These are phyloP conservation scores for Babesia bovis DNA, from an alignment of 169 alveolate species.

Conservation along the genomic window DNA sequence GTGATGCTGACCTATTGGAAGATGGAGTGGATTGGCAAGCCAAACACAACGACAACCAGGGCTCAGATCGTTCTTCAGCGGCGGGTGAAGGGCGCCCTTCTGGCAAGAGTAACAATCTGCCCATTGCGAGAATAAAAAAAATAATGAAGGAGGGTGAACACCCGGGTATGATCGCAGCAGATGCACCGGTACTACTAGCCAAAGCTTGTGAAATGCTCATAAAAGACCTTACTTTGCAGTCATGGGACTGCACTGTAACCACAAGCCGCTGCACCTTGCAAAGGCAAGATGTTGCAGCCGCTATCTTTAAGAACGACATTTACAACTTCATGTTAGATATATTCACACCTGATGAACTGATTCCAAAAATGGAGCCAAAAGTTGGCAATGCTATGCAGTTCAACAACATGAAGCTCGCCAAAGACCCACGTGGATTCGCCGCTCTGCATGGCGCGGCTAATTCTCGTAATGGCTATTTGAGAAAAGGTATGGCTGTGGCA, in stretches of 20 bases:
- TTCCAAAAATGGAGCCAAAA: slow-evolving; percentile 50
- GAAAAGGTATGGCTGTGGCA: not conserved
- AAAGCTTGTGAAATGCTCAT: slow-evolving; percentile 95
- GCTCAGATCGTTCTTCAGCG: slow-evolving; percentile 88
- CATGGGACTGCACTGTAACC: slow-evolving; percentile 91
- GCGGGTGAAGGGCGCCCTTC: slow-evolving; percentile 77
- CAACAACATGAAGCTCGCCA: not conserved
- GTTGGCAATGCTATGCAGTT: not conserved
- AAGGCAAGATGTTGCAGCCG: slow-evolving; percentile 81
- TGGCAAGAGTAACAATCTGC: slow-evolving; percentile 77
- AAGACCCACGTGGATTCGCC: slow-evolving; percentile 3
- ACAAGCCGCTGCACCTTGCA: slow-evolving; percentile 88
- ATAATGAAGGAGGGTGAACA: slow-evolving; percentile 95
- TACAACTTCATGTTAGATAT: slow-evolving; percentile 91
- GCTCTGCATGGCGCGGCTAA: not conserved
- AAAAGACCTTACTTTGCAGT: slow-evolving; percentile 90
- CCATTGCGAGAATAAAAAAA: slow-evolving; percentile 93
- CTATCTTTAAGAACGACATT: slow-evolving; percentile 86
- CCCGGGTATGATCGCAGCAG: slow-evolving; percentile 93
- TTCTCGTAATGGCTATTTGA: slow-evolving; percentile 2
- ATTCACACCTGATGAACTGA: slow-evolving; percentile 72
- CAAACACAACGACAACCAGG: slow-evolving; percentile 92
- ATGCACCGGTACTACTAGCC: slow-evolving; percentile 93
- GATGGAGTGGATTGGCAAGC: slow-evolving; percentile 90
- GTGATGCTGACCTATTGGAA: slow-evolving; percentile 91